Conservation (phyloP, 768 basidiomycete genomes). For the Dacryopinax primogenitus region DNA sequence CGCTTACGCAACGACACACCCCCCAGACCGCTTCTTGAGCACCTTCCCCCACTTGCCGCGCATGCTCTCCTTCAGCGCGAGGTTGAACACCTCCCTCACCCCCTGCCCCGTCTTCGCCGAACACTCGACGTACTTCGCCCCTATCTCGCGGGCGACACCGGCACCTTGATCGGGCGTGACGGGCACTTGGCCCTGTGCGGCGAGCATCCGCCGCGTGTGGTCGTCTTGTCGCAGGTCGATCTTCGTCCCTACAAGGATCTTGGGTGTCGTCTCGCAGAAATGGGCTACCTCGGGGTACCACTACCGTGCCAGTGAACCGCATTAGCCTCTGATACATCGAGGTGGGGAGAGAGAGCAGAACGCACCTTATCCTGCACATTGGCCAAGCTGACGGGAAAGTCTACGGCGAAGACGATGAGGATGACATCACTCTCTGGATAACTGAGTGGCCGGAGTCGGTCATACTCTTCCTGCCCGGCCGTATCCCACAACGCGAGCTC, state of each 20-base stretch:
- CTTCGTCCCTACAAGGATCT: slow-evolving; percentile 89
- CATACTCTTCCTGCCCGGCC: slow-evolving; percentile 94
- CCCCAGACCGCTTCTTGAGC: slow-evolving; percentile 40
- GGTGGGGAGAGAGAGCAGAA: slow-evolving; percentile 8
- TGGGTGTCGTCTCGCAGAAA: slow-evolving; percentile 78
- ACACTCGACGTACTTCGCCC: slow-evolving; percentile 87
- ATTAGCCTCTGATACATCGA: neutral
- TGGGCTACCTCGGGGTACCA: slow-evolving; percentile 91
- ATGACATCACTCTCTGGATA: slow-evolving; percentile 85
- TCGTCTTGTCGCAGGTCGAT: slow-evolving; percentile 80
- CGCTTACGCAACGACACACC: slow-evolving; percentile 51
- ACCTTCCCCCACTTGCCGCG: slow-evolving; percentile 63
- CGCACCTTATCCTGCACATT: slow-evolving; percentile 83
- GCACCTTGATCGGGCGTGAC: slow-evolving; percentile 72
- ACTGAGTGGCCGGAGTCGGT: slow-evolving; percentile 69
- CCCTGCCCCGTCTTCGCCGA: slow-evolving; percentile 83
- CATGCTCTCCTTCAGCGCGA: slow-evolving; percentile 83
- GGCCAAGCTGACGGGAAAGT: slow-evolving; percentile 79
- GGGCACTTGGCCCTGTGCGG: slow-evolving; percentile 70
- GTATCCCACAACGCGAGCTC: slow-evolving; percentile 99
- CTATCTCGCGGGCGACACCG: slow-evolving; percentile 81
- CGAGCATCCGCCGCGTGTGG: slow-evolving; percentile 72
- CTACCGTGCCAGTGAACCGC: slow-evolving; percentile 29
- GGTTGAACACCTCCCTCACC: slow-evolving; percentile 82
- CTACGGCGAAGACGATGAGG: slow-evolving; percentile 86